These are phyloP conservation scores for Citrullus amarus DNA, from an alignment of 306 rosid genomes.

Conservation along the genomic window DNA sequence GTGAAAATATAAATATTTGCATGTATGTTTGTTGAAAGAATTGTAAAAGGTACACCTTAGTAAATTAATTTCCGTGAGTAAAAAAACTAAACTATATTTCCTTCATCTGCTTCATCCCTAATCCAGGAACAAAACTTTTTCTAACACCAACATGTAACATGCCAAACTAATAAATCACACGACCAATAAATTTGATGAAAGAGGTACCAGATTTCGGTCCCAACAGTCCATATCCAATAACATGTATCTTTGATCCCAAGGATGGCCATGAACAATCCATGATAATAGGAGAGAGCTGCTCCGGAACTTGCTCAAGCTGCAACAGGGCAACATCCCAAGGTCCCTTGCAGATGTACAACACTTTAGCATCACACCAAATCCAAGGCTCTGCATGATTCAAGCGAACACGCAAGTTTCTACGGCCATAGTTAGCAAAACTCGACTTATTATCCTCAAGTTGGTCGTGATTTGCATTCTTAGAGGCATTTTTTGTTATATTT, in stretches of 20 bases:
- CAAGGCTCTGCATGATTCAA: conserved; percentile 63
- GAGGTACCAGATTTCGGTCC: conserved; percentile 82
- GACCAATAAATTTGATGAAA: conserved; percentile 2
- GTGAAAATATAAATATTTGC: neutral
- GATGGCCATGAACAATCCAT: conserved; percentile 51
- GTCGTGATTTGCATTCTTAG: conserved; percentile 16
- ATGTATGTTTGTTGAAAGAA: neutral
- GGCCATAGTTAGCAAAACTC: conserved; percentile 22
- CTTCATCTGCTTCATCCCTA: neutral
- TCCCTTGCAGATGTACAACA: conserved; percentile 69
- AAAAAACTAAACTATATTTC: too few species aligned
- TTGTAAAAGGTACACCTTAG: neutral
- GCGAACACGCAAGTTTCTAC: conserved; percentile 56
- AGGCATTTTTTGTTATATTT: conserved; percentile 11
- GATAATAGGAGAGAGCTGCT: conserved; percentile 49
- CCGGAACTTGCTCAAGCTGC: conserved; percentile 60
- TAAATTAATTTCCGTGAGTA: neutral
- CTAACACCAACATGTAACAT: neutral
- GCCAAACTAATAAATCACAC: neutral
- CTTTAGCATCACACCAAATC: conserved; percentile 77
- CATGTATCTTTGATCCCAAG: conserved; percentile 68
- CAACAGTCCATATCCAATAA: conserved; percentile 80
- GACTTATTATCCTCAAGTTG: conserved; percentile 22
- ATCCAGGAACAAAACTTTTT: neutral
- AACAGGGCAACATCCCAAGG: conserved; percentile 85